phyloP scores from a whole-genome alignment of 2,329 filamentous ascomycete genomes.

The Beauveria scarabaeidicola region DNA sequence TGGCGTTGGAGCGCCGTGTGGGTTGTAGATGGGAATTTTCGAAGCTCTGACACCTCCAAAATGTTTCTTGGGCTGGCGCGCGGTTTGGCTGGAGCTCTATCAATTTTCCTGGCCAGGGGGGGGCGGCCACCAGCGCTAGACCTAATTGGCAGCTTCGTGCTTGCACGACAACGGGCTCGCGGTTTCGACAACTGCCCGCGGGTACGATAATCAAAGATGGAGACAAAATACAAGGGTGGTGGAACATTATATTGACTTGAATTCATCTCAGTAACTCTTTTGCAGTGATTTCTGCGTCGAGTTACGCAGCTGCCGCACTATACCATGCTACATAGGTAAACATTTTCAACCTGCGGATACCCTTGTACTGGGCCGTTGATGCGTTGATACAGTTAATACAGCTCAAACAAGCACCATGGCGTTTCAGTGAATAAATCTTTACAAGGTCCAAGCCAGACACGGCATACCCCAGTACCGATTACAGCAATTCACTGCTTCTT shows the following conservation, averaged over 20 bases:
- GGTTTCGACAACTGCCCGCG: background rate
- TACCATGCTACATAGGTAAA: background rate
- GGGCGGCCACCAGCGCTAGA: slow-evolving; percentile 1
- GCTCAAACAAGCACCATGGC: background rate
- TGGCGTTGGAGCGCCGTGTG: slow-evolving; percentile 3
- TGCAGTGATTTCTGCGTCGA: too few species aligned
- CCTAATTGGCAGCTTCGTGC: slow-evolving; percentile 1
- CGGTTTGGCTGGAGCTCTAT: slow-evolving; percentile 8
- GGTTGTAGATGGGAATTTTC: slow-evolving; percentile 8
- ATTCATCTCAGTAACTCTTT: background rate
- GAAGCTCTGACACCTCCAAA: slow-evolving; percentile 6
- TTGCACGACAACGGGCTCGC: background rate
- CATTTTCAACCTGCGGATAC: background rate
- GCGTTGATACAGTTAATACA: background rate
- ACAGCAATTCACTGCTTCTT: slow-evolving; percentile 47
- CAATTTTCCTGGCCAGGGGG: slow-evolving; percentile 9
- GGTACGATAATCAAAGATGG: too few species aligned
- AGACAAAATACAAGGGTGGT: background rate
- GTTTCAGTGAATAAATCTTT: background rate
- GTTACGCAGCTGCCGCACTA: background rate
- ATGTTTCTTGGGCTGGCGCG: slow-evolving; percentile 8
- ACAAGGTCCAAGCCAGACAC: background rate
- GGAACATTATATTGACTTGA: background rate
- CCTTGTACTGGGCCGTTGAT: too few species aligned
- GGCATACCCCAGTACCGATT: too few species aligned